phyloP scores from a whole-genome alignment of 2,329 filamentous ascomycete genomes.

The Diaporthe velutina region DNA sequence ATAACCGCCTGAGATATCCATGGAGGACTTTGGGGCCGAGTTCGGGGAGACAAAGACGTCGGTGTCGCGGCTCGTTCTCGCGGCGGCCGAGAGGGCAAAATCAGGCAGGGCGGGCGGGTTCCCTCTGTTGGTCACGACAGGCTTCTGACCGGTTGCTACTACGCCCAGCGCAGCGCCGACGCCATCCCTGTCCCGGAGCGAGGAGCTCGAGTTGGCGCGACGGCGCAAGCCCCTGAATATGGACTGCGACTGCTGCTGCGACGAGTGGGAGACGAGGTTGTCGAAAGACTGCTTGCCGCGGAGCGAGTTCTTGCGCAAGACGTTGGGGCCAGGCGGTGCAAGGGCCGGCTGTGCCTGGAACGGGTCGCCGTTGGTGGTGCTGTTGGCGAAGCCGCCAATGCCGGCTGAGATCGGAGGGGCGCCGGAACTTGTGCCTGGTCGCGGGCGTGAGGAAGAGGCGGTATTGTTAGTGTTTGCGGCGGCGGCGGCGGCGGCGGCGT shows the following conservation, averaged over 20 bases:
- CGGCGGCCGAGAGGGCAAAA: conserved; percentile 63
- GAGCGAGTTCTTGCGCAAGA: conserved; percentile 64
- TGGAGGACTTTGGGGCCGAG: conserved; percentile 6
- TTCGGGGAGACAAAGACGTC: conserved; percentile 19
- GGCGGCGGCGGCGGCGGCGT: conserved; percentile 34
- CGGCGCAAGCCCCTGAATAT: conserved; percentile 34
- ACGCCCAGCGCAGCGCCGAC: conserved; percentile 16
- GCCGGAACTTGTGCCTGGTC: conserved; percentile 53
- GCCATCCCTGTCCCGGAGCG: conserved; percentile 37
- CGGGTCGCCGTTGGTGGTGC: conserved; percentile 38
- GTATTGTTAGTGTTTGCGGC: background rate
- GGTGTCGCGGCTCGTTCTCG: conserved; percentile 41
- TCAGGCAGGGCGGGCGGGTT: conserved; percentile 67
- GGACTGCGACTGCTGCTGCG: conserved; percentile 16
- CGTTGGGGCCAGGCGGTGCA: conserved; percentile 45
- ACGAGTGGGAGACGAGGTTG: conserved; percentile 30
- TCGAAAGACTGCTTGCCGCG: conserved; percentile 64
- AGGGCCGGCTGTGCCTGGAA: conserved; percentile 34
- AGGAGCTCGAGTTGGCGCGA: conserved; percentile 36
- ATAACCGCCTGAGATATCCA: conserved; percentile 17
- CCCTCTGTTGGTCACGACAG: conserved; percentile 59
- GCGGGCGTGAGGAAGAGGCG: conserved; percentile 43
- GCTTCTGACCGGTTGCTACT: conserved; percentile 22
- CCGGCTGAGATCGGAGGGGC: conserved; percentile 40
- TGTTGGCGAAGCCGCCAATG: conserved; percentile 35